Evolutionary conservation across 2,329 filamentous ascomycete genomes (phyloP).

Genomic region (Cladosporium sp.): DNA sequence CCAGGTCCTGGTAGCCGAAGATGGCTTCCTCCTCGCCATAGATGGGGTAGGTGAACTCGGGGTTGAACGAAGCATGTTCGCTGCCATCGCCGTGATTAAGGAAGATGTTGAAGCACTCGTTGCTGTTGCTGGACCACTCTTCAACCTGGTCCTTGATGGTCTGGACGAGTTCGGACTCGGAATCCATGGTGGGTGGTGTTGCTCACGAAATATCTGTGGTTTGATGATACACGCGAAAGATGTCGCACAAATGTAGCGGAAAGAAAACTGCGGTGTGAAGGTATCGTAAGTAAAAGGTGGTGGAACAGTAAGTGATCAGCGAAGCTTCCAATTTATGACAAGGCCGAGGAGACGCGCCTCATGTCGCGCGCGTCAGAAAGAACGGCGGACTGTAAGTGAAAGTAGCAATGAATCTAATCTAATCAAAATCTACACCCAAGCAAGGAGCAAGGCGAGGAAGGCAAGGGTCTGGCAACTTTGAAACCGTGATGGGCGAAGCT

Average conservation of each 20-base stretch:
- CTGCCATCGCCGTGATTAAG: constrained; percentile 50
- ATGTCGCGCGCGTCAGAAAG: neutral
- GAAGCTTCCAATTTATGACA: too few relatives aligned
- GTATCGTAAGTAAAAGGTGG: neutral
- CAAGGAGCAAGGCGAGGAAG: too few relatives aligned
- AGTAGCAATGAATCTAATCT: too few relatives aligned
- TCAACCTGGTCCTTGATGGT: constrained; percentile 27
- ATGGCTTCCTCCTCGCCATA: constrained; percentile 92
- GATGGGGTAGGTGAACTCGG: constrained; percentile 83
- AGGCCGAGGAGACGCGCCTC: too few relatives aligned
- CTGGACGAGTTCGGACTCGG: constrained; percentile 22
- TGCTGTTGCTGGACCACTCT: constrained; percentile 54
- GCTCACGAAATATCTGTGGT: too few relatives aligned
- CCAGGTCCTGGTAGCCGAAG: constrained; percentile 81
- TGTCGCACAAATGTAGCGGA: too few relatives aligned
- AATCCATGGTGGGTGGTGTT: neutral
- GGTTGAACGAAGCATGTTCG: constrained; percentile 59
- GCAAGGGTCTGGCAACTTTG: neutral
- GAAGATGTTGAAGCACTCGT: constrained; percentile 60
- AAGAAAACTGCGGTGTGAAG: too few relatives aligned
- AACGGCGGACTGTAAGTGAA: neutral
- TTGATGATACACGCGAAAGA: too few relatives aligned
- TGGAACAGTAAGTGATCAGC: neutral
- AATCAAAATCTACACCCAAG: too few relatives aligned
- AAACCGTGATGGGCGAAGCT: neutral